Percentiles rank a stretch among this genome's conserved stretches.
Evolutionary conservation across 768 basidiomycete genomes (phyloP).

Genomic region (Amanita pseudoporphyria): DNA sequence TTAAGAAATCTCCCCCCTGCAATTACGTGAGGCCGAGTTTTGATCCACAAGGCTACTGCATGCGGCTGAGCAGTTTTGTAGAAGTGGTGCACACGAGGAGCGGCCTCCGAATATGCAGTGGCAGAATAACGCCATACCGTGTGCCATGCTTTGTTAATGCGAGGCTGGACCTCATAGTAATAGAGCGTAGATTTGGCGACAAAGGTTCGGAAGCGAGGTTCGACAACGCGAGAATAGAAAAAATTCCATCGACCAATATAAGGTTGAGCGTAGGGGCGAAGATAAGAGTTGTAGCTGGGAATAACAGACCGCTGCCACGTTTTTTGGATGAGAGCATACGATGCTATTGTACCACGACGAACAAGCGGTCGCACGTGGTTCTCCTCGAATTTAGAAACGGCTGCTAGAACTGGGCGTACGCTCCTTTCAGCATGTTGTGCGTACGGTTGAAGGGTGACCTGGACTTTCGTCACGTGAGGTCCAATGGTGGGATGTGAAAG

Average conservation of each 20-base stretch:
- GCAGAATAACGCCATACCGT: not conserved
- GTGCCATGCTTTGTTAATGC: not conserved
- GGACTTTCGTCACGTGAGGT: conserved; percentile 36
- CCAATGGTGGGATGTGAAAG: conserved; percentile 44
- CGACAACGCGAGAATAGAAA: not conserved
- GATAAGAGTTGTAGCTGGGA: conserved; percentile 2
- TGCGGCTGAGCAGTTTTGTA: conserved; percentile 24
- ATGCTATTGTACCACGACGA: conserved; percentile 20
- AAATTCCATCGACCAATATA: not conserved
- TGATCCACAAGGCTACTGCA: conserved; percentile 18
- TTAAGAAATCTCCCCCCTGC: conserved; percentile 29
- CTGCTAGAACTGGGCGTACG: conserved; percentile 23
- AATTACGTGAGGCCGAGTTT: conserved; percentile 29
- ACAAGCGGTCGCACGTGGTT: conserved; percentile 16
- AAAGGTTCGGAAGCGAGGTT: not conserved
- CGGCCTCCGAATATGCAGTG: conserved; percentile 3
- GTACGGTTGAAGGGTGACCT: conserved; percentile 34
- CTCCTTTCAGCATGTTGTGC: conserved; percentile 29
- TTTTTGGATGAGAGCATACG: conserved; percentile 6
- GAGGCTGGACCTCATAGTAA: not conserved
- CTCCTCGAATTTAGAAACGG: conserved; percentile 18
- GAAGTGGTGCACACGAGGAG: conserved; percentile 23
- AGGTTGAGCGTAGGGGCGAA: conserved; percentile 3
- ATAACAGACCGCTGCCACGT: not conserved
- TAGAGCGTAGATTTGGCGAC: not conserved